Evolutionary conservation across 768 basidiomycete genomes (phyloP), one percentile per base, ranked within the genome.

Genomic region (Rhizopogon vinicolor): DNA sequence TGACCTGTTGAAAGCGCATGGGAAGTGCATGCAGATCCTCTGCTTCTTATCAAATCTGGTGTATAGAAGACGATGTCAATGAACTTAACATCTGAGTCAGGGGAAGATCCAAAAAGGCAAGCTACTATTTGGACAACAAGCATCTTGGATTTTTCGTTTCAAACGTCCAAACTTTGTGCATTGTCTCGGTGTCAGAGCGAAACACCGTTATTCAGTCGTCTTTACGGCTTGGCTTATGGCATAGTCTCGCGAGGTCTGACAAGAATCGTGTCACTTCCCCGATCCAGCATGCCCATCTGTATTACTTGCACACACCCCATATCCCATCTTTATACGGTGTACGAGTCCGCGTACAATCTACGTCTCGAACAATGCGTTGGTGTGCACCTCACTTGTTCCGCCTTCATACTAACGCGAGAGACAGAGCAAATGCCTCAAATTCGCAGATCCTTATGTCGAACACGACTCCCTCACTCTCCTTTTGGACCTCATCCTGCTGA

Each of bases 401-500:
- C 41, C 54, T 44, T 62, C 50, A 62, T 57, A 46, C 35, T 48
- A 43, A 51, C 41, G 46, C 14, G 45, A 44, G 22, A 9, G 29
- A n/a, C 59, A 89, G 88, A 70, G 74, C 25, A 72, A 72, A 52
- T 90, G 89, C 63, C 78, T 76, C 39, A 70, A 73, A 28, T 91
- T 93, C 63, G 90, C 85, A 0, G 92, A 94, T 69, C 89, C 89
- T 54, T 93, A 93, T 61, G 89, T 93, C 57, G 91, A 94, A 65
- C 86, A 93, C 58, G 90, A 93, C 66, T 72, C 77, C 0, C 71
- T 93, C 57, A 86, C 83, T 1, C 72, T 93, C 18, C 70, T 89
- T 5, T 76, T 93, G 41, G 92, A 94, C 71, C 77, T 94, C 2
- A 87, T 93, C 50, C 76, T 93, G 22, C 76, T 94, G 22, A 93